Evolutionary conservation across 2,329 filamentous ascomycete species (phyloP).

Genomic region (Madurella mycetomatis): DNA sequence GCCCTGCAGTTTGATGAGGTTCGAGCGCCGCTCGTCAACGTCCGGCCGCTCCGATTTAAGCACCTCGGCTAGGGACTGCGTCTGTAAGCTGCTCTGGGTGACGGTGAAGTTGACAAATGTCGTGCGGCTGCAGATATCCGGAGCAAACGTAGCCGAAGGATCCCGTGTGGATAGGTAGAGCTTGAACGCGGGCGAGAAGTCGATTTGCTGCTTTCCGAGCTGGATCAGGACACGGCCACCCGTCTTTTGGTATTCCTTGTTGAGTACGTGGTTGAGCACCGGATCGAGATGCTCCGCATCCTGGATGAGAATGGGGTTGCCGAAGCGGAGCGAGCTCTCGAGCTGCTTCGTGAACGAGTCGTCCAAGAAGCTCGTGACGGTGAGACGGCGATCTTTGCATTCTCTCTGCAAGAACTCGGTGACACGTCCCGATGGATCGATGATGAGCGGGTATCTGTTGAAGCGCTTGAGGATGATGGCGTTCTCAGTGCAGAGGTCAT

Average conservation of each 20-base stretch:
- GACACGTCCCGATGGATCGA: slow-evolving; percentile 91
- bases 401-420: slow-evolving; percentile 95
- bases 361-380: slow-evolving; percentile 95
- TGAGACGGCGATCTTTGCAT: slow-evolving; percentile 87
- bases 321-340: slow-evolving; percentile 93
- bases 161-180: slow-evolving; percentile 93
- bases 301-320: slow-evolving; percentile 97
- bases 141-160: slow-evolving; percentile 90
- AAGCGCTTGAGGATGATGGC: slow-evolving; percentile 96
- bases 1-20: slow-evolving; percentile 96
- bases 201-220: slow-evolving; percentile 96
- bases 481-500: slow-evolving; percentile 97
- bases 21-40: slow-evolving; percentile 91
- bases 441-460: slow-evolving; percentile 97
- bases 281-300: slow-evolving; percentile 97
- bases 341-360: slow-evolving; percentile 97
- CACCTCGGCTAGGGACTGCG: slow-evolving; percentile 94
- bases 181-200: slow-evolving; percentile 95
- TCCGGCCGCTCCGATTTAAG: slow-evolving; percentile 96
- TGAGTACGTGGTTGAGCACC: slow-evolving; percentile 95
- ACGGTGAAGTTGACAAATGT: slow-evolving; percentile 99
- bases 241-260: slow-evolving; percentile 99
- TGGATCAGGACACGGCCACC: slow-evolving; percentile 97
- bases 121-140: slow-evolving; percentile 95
- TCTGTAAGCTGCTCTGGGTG: slow-evolving; percentile 96